These are phyloP conservation scores for Sclerotinia spermophila DNA, from an alignment of 2,329 filamentous ascomycete genomes.

Conservation along the genomic window DNA sequence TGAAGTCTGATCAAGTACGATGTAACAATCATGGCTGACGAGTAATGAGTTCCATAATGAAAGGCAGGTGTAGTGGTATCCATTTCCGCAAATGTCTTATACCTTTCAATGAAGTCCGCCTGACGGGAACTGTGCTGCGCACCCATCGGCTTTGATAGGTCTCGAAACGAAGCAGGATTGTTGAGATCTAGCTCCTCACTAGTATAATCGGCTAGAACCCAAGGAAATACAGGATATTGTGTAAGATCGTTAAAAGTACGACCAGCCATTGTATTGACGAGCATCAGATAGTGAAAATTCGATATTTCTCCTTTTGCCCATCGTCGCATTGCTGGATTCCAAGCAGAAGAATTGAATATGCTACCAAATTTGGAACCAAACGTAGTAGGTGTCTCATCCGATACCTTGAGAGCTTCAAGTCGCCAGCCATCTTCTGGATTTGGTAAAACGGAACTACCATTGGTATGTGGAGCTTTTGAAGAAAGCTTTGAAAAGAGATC, in stretches of 20 bases:
- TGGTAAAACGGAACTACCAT: constrained; percentile 62
- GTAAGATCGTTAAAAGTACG: constrained; percentile 97
- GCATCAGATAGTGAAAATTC: constrained; percentile 98
- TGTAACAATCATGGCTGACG: constrained; percentile 97
- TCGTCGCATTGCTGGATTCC: constrained; percentile 79
- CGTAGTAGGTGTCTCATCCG: constrained; percentile 56
- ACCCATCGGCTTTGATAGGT: constrained; percentile 94
- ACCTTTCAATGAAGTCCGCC: constrained; percentile 76
- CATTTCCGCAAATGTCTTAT: constrained; percentile 86
- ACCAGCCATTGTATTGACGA: constrained; percentile 95
- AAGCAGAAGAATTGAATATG: constrained; percentile 79
- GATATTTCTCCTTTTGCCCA: constrained; percentile 96
- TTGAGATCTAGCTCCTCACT: constrained; percentile 87
- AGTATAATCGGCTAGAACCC: constrained; percentile 93
- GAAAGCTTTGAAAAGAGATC: constrained; percentile 75
- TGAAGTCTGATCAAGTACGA: constrained; percentile 94
- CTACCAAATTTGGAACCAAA: constrained; percentile 88
- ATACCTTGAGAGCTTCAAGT: constrained; percentile 73
- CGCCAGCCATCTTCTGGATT: constrained; percentile 90
- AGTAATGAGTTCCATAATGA: constrained; percentile 98
- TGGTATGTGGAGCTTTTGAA: constrained; percentile 75
- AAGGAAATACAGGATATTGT: constrained; percentile 96
- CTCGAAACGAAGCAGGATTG: constrained; percentile 80
- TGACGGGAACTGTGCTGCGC: constrained; percentile 77
- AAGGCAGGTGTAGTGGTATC: constrained; percentile 74